Percentiles rank a stretch among this genome's conserved stretches.
Conservation (phyloP, 2,329 filamentous ascomycete genomes). For the Teratosphaeria pseudoeucalypti region DNA sequence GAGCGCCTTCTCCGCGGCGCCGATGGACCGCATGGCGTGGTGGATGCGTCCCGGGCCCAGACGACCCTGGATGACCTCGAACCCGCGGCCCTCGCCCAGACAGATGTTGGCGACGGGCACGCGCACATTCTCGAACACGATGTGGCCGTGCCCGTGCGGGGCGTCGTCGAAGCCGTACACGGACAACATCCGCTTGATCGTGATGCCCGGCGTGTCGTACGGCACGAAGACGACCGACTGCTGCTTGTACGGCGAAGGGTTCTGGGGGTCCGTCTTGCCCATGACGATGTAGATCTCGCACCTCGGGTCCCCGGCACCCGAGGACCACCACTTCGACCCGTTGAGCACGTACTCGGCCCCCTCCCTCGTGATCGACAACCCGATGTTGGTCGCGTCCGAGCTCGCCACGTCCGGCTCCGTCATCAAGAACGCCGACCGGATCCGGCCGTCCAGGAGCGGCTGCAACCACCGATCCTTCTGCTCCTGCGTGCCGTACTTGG, state of each 20-base stretch:
- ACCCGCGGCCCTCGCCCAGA: slow-evolving; percentile 84
- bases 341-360: slow-evolving; percentile 87
- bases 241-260: slow-evolving; percentile 72
- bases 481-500: slow-evolving; percentile 41
- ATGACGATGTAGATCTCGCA: slow-evolving; percentile 94
- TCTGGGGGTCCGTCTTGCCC: slow-evolving; percentile 74
- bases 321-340: slow-evolving; percentile 98
- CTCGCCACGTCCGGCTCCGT: slow-evolving; percentile 39
- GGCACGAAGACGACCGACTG: slow-evolving; percentile 91
- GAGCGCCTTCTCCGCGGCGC: slow-evolving; percentile 77
- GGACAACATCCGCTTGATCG: slow-evolving; percentile 83
- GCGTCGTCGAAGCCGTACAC: slow-evolving; percentile 97
- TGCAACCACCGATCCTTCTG: slow-evolving; percentile 43
- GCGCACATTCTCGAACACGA: slow-evolving; percentile 80
- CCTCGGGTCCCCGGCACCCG: slow-evolving; percentile 82
- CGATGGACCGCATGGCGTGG: slow-evolving; percentile 93
- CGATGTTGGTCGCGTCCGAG: slow-evolving; percentile 41
- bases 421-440: slow-evolving; percentile 39
- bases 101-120: slow-evolving; percentile 77
- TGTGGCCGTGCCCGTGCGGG: slow-evolving; percentile 93
- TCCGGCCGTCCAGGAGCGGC: slow-evolving; percentile 39
- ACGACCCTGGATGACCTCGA: slow-evolving; percentile 96
- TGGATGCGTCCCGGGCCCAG: slow-evolving; percentile 94
- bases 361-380: slow-evolving; percentile 65
- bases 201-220: slow-evolving; percentile 69